Conservation (phyloP, 2,329 filamentous ascomycete species). For the Penicillium sp. region DNA sequence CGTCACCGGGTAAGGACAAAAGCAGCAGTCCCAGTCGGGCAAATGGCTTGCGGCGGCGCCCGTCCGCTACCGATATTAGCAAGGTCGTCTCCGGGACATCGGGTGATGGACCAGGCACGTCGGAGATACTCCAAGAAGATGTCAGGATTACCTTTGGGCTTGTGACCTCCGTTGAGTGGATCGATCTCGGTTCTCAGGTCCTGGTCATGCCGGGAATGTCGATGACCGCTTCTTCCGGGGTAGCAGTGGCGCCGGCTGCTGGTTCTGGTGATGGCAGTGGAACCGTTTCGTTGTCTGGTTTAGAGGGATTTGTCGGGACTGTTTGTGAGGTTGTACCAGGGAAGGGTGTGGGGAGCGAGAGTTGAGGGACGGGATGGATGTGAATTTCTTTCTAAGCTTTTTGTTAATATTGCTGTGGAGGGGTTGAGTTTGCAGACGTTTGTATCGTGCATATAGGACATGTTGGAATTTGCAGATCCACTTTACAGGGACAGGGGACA, state of each 20-base stretch:
- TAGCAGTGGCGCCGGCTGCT: slow-evolving; percentile 51
- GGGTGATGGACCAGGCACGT: slow-evolving; percentile 9
- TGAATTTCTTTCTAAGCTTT: slow-evolving; percentile 1
- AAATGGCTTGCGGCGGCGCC: slow-evolving; percentile 9
- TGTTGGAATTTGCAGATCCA: no score
- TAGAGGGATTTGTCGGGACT: slow-evolving; percentile 63
- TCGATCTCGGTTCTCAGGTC: slow-evolving; percentile 58
- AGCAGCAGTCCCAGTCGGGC: background rate
- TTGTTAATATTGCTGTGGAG: no score
- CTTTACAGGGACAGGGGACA: no score
- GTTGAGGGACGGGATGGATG: background rate
- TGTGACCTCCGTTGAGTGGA: slow-evolving; percentile 59
- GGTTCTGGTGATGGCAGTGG: slow-evolving; percentile 45
- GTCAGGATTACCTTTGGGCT: slow-evolving; percentile 59
- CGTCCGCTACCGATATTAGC: slow-evolving; percentile 29
- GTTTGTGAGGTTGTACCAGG: slow-evolving; percentile 38
- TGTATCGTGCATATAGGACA: no score
- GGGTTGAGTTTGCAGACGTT: no score
- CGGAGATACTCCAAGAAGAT: slow-evolving; percentile 30
- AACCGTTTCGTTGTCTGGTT: slow-evolving; percentile 52
- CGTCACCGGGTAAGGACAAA: slow-evolving; percentile 12
- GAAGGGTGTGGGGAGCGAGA: slow-evolving; percentile 3
- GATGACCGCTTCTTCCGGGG: slow-evolving; percentile 49
- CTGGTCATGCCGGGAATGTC: slow-evolving; percentile 63
- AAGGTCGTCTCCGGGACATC: slow-evolving; percentile 27